Percentiles rank a stretch among this genome's conserved stretches.
Conservation (phyloP, 371 early-diverging fungal species). For the Mortierella sp. region DNA sequence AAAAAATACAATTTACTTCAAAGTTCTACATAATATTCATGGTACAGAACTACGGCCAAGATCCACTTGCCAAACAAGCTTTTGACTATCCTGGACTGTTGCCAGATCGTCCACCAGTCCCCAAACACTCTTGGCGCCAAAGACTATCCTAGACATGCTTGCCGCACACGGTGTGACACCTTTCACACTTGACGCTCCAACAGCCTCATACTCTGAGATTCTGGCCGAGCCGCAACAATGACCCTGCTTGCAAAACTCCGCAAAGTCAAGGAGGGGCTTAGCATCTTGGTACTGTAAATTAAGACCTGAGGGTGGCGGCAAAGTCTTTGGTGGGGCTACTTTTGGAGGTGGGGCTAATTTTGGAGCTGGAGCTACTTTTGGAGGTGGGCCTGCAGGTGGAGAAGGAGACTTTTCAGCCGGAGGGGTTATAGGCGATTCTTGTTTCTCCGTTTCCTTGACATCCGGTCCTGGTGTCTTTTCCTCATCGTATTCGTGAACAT, state of each 20-base stretch:
- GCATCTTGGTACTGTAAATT: conserved; percentile 8
- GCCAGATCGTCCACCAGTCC: conserved; percentile 12
- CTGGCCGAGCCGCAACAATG: conserved; percentile 44
- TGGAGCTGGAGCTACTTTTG: background rate
- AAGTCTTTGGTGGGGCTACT: background rate
- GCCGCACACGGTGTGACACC: conserved; percentile 47
- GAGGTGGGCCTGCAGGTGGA: background rate
- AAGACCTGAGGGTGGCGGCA: background rate
- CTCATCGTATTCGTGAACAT: conserved; percentile 43
- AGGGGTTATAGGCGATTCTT: background rate
- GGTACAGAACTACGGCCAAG: conserved; percentile 20
- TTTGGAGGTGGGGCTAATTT: background rate
- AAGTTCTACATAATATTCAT: too few relatives aligned
- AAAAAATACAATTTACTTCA: background rate
- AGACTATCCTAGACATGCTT: conserved; percentile 38
- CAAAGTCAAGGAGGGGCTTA: conserved; percentile 23
- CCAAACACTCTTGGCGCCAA: conserved; percentile 40
- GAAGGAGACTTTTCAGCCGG: background rate
- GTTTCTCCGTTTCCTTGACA: background rate
- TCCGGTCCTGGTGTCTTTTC: background rate
- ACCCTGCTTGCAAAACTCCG: conserved; percentile 41
- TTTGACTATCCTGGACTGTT: conserved; percentile 19
- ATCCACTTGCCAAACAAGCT: conserved; percentile 50
- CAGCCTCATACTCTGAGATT: conserved; percentile 6
- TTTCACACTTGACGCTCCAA: conserved; percentile 1